Evolutionary conservation across 495 filamentous ascomycete species (phyloP).

Genomic region (Penicillium chermesinum): DNA sequence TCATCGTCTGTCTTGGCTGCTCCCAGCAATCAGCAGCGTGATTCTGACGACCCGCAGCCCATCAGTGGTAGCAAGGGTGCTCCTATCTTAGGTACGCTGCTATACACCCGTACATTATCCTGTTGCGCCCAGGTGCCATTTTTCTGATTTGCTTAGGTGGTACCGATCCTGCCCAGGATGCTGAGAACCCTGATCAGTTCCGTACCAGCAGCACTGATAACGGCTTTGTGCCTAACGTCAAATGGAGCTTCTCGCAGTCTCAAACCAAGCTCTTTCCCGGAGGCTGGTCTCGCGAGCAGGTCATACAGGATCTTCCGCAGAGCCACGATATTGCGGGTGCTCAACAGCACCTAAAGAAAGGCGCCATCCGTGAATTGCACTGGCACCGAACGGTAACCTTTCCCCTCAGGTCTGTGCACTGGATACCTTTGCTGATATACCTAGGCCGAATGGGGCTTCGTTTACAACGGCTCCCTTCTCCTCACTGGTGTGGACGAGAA

Average conservation of each 20-base stretch:
- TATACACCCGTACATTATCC: too few species aligned
- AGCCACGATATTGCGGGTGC: conserved; percentile 60
- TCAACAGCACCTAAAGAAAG: conserved; percentile 62
- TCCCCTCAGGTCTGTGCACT: too few species aligned
- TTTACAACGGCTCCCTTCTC: conserved; percentile 43
- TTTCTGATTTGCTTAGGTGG: too few species aligned
- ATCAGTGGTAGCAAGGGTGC: conserved; percentile 52
- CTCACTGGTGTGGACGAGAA: conserved; percentile 64
- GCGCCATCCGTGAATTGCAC: conserved; percentile 67
- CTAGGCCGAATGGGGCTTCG: conserved; percentile 48
- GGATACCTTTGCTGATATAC: not conserved
- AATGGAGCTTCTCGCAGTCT: conserved; percentile 64
- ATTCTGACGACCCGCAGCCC: conserved; percentile 48
- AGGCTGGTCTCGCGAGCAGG: conserved; percentile 65
- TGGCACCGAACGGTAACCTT: conserved; percentile 59
- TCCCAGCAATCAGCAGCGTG: conserved; percentile 22
- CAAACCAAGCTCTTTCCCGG: conserved; percentile 55
- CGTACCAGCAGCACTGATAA: conserved; percentile 61
- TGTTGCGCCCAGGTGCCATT: too few species aligned
- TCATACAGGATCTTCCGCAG: conserved; percentile 52
- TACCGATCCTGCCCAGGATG: not conserved
- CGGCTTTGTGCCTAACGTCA: conserved; percentile 57
- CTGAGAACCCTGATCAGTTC: conserved; percentile 56
- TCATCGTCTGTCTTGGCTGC: conserved; percentile 21
- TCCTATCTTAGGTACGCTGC: conserved; percentile 50